Conservation (phyloP, 2,329 filamentous ascomycete species). For the Arthroderma sp. region DNA sequence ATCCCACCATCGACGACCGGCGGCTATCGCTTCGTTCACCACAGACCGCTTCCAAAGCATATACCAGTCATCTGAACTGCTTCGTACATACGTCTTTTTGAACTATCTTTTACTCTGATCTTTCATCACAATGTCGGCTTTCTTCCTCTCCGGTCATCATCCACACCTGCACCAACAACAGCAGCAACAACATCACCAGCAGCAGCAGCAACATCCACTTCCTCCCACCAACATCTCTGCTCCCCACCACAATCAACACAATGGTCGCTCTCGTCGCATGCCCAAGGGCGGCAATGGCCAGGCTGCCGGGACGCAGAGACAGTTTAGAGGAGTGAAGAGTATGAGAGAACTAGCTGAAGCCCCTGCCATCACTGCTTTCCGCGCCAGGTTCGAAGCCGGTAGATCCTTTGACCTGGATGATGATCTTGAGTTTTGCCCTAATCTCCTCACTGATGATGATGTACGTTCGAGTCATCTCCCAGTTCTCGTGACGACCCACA, state of each 20-base stretch:
- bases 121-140: background rate
- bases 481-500: background rate
- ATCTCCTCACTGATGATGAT: conserved; percentile 83
- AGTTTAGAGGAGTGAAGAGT: conserved; percentile 71
- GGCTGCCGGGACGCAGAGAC: conserved; percentile 49
- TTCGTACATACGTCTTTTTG: background rate
- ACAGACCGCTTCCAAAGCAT: too few relatives aligned
- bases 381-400: conserved; percentile 77
- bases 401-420: conserved; percentile 93
- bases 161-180: conserved; percentile 36
- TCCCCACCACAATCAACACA: conserved; percentile 63
- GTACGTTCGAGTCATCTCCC: conserved; percentile 38
- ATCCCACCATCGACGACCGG: background rate
- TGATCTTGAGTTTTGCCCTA: conserved; percentile 89
- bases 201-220: conserved; percentile 36
- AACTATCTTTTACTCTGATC: background rate
- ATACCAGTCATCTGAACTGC: background rate
- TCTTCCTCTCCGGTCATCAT: conserved; percentile 28
- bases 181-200: conserved; percentile 24
- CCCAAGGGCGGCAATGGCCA: conserved; percentile 72
- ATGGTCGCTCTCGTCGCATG: conserved; percentile 70
- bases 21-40: too few relatives aligned
- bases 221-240: conserved; percentile 36
- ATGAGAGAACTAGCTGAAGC: conserved; percentile 77
- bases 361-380: conserved; percentile 63